A percentile compares a stretch with the other conserved stretches of the same genome.
These are phyloP conservation scores for Dissophora globulifera DNA, from an alignment of 192 early-diverging fungal genomes.

Conservation along the genomic window DNA sequence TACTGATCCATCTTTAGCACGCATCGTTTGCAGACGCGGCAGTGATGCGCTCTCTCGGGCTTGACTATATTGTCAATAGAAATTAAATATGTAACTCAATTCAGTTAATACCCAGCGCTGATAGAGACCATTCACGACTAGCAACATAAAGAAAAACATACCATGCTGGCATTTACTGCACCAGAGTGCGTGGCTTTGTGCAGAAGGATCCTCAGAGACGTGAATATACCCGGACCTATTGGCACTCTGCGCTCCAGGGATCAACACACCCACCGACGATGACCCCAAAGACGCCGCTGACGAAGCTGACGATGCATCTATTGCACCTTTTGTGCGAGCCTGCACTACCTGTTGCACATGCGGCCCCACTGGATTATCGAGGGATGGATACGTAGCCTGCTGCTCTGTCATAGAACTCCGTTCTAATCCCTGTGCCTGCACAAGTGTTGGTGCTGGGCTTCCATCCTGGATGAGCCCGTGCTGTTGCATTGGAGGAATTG, in stretches of 20 bases:
- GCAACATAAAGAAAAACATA: not conserved
- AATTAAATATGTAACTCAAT: too few relatives aligned
- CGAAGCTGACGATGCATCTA: not conserved
- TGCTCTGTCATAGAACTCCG: not conserved
- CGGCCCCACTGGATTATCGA: not conserved
- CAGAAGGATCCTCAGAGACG: slow-evolving; percentile 38
- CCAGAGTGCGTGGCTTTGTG: slow-evolving; percentile 41
- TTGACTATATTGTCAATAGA: slow-evolving; percentile 57
- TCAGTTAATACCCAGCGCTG: too few relatives aligned
- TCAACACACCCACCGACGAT: slow-evolving; percentile 21
- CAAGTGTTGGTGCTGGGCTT: too few relatives aligned
- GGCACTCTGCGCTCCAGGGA: slow-evolving; percentile 36
- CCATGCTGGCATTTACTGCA: slow-evolving; percentile 51
- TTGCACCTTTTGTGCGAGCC: not conserved
- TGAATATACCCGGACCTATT: slow-evolving; percentile 43
- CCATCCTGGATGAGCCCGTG: too few relatives aligned
- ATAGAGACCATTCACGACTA: too few relatives aligned
- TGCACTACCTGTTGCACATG: slow-evolving; percentile 12
- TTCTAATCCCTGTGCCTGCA: not conserved
- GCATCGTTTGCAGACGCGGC: slow-evolving; percentile 64
- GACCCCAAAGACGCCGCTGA: not conserved
- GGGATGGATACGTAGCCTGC: not conserved
- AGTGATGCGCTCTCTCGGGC: slow-evolving; percentile 64
- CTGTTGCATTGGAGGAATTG: too few relatives aligned
- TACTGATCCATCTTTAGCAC: slow-evolving; percentile 73